A percentile compares a stretch with the other conserved stretches of the same genome.
phyloP scores from a whole-genome alignment of 2,329 filamentous ascomycete species.

The Botrytis medusae region DNA sequence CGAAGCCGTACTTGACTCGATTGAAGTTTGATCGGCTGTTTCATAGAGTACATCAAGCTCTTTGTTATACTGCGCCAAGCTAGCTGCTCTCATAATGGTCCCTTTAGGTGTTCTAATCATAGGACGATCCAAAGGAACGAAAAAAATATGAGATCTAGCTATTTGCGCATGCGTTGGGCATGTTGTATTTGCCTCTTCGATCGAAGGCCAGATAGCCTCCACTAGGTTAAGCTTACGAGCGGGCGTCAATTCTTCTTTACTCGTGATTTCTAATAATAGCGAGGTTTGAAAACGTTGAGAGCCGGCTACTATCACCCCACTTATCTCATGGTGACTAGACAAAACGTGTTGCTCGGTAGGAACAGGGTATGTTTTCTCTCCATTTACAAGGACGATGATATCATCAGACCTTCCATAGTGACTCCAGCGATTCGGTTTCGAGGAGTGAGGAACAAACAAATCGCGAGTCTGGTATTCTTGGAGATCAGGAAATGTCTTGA shows the following conservation, averaged over 20 bases:
- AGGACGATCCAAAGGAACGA: neutral
- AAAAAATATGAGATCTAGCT: neutral
- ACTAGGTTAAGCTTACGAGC: neutral
- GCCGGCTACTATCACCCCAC: neutral
- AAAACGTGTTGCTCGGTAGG: neutral
- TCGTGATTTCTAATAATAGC: neutral
- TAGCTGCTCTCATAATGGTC: neutral
- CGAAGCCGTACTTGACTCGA: neutral
- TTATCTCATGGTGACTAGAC: neutral
- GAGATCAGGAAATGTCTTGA: neutral
- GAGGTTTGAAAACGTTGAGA: neutral
- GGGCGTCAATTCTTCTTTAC: neutral
- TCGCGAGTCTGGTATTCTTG: neutral
- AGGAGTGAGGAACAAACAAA: neutral
- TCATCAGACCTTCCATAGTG: slow-evolving; percentile 4
- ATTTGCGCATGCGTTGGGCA: neutral
- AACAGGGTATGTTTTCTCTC: neutral
- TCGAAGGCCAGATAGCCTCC: neutral
- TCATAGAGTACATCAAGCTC: neutral
- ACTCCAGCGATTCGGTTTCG: neutral
- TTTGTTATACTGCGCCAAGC: neutral
- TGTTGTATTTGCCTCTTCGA: neutral
- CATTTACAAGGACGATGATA: neutral
- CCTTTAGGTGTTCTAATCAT: neutral
- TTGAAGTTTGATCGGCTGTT: neutral